Base-by-base conservation (phyloP, 352 stramenopile species). In the Ophiocytium majus region DNA sequence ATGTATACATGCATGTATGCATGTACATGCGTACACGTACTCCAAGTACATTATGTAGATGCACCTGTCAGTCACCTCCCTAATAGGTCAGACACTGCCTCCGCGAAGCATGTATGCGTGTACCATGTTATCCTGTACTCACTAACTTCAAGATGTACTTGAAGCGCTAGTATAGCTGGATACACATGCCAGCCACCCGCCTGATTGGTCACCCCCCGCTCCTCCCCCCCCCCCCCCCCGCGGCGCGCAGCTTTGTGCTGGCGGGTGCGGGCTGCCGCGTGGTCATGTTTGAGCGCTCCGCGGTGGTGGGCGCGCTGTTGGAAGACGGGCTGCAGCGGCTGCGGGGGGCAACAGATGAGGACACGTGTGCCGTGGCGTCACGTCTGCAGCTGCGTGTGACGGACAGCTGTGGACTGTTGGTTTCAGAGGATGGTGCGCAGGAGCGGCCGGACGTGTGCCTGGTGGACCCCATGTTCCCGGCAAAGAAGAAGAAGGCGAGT, bases 381-480 rank as follows among this genome's bases (percentile, higher is more conserved):
- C 64, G 83, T 43, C 71, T 87, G 79, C 74, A 43, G 33, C 80
- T 87, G 49, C 50, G 37, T 31, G 83, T 87, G 28, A 71, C 43
- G 1, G 83, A 87, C 64, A 85, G 83, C 80, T 81, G 31, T 10
- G 28, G 82, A 1, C 63, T 57, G 43, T 23, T 19, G n/a, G 34
- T 19, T 31, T n/a, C n/a, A n/a, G 79, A 1, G 0, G 9, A 36
- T 35, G 32, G 28, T 31, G n/a, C 0, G 23, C 79, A 32, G 50
- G 63, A 34, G 80, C n/a, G 63, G 0, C 83, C 83, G 17, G 83
- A 50, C 74, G 83, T 87, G 17, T 80, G 82, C 10, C 81, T 84
- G 36, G 49, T 87, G n/a, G 83, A 87, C 71, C 83, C 83, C 32
- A 87, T 87, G 83, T 87, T 87, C 31, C 83, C 83, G 23, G 63